Conservation (phyloP, 495 filamentous ascomycete genomes). For the Immersiella caudata region DNA sequence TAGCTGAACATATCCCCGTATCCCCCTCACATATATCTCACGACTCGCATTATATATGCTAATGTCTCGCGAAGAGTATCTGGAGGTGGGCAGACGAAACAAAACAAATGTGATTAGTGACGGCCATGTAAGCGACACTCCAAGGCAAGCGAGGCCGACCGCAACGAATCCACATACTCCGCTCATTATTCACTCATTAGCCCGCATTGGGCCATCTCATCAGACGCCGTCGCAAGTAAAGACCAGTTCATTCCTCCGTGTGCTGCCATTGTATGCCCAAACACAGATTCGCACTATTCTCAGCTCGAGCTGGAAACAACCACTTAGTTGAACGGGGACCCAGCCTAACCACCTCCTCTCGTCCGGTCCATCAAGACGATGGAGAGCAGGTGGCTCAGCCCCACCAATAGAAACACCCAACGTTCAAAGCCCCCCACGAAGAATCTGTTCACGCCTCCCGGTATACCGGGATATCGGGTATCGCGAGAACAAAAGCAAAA, state of each 20-base stretch:
- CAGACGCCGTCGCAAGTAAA: not conserved
- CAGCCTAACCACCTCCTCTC: not conserved
- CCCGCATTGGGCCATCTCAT: not conserved
- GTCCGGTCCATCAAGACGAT: not conserved
- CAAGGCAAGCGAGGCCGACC: not conserved
- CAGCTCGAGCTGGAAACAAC: not conserved
- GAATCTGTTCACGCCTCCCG: slow-evolving; percentile 14
- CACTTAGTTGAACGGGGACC: not conserved
- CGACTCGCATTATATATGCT: not conserved
- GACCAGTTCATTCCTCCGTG: not conserved
- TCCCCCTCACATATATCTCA: not conserved
- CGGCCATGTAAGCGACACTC: not conserved
- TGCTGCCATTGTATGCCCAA: not conserved
- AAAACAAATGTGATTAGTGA: slow-evolving; percentile 1
- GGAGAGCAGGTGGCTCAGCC: not conserved
- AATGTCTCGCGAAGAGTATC: not conserved
- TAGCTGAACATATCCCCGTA: not conserved
- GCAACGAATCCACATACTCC: not conserved
- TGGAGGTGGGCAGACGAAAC: not conserved
- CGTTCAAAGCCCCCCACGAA: not conserved
- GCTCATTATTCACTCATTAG: slow-evolving; percentile 11
- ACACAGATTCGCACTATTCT: not conserved
- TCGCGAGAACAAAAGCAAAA: slow-evolving; percentile 16
- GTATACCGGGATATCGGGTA: slow-evolving; percentile 23
- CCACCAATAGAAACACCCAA: not conserved